Evolutionary conservation across 352 stramenopile species (phyloP), one percentile per base, ranked within the genome.

Genomic region (Phytophthora constricta): DNA sequence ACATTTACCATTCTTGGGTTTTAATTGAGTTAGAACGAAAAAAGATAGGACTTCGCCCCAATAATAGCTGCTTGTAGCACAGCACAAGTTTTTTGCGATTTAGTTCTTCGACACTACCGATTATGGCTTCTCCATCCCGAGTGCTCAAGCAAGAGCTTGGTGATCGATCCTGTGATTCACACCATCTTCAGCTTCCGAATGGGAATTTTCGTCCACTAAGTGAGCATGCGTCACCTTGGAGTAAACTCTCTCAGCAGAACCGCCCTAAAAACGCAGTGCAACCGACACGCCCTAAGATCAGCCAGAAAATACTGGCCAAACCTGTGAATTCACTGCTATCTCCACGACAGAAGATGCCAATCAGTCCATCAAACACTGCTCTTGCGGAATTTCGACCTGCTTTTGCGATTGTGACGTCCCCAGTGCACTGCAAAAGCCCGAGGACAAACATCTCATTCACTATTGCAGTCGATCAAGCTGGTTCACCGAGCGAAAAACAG

Each of bases 151-250:
- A 58, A 43, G 28, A 53, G 7, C 1, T 31, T 7, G 51, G 26
- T 39, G n/a, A n/a, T n/a, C n/a, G n/a, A n/a, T n/a, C n/a, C n/a
- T n/a, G 34, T 16, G 71, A 81, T 42, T 64, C 76, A 20, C 74
- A 69, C 26, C 62, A 77, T 28, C 54, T 87, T 13, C 72, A 86
- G 13, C 37, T 86, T 45, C 67, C 78, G 11, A 78, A 72, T 41
- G 69, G 69, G 11, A 70, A 82, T 22, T 37, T 59, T 0, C 74
- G 65, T 3, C 43, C 77, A 16, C 19, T 45, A 2, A 77, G 65
- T 49, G 74, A 79, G 19, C 70, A 70, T 33, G 58, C 80, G 0
- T 47, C 59, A 1, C 58, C 83, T 19, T 74, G 80, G 67, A 68
- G 70, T 16, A 81, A 69, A 5, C 73, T 78, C 27, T 71, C 69